Base-by-base conservation (phyloP, 192 early-diverging fungal species). In the Physocladia obscura region DNA sequence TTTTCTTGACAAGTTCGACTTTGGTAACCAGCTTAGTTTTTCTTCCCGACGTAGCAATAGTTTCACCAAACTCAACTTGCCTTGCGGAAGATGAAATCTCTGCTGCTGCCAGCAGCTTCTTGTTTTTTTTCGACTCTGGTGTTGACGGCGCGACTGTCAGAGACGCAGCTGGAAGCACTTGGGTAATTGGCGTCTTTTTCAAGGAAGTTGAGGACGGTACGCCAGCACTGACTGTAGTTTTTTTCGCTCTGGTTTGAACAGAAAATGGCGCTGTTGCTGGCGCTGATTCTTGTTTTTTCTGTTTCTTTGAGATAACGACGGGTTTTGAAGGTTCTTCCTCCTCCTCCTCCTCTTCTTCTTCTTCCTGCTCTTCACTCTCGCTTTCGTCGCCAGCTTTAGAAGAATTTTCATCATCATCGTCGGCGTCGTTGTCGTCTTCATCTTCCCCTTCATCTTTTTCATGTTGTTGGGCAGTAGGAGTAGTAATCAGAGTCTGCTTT, bases 381-480 rank as follows among this genome's bases (percentile, higher is more conserved):
- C 34, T 31, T 3, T 35, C 34, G 11, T 58, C 57, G 57, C n/a
- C n/a, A n/a, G n/a, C n/a, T n/a, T n/a, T n/a, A n/a, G n/a, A n/a
- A n/a, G n/a, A n/a, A n/a, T n/a, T n/a, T n/a, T 58, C 57, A 3
- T 58, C 57, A 58, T 58, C 29, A 58, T 58, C 34, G 57, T 58
- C n/a, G 22, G 6, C 22, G 13, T 54, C n/a, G 26, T 15, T 54
- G 40, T 44, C 40, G 8, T 44, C 40, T n/a, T n/a, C n/a, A 44
- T 44, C 40, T 13, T 8, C 40, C 8, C 8, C 11, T 44, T n/a
- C 57, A 31, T 58, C 57, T 19, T 58, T 32, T 4, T 58, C 34
- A 4, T 52, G 21, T 52, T 52, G 21, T 11, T n/a, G 6, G 21
- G 50, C 6, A 11, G 4, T 4, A 52, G 50, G n/a, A 54, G 26